These are phyloP conservation scores for Crepidotus variabilis DNA, from an alignment of 768 basidiomycete species.

Conservation along the genomic window DNA sequence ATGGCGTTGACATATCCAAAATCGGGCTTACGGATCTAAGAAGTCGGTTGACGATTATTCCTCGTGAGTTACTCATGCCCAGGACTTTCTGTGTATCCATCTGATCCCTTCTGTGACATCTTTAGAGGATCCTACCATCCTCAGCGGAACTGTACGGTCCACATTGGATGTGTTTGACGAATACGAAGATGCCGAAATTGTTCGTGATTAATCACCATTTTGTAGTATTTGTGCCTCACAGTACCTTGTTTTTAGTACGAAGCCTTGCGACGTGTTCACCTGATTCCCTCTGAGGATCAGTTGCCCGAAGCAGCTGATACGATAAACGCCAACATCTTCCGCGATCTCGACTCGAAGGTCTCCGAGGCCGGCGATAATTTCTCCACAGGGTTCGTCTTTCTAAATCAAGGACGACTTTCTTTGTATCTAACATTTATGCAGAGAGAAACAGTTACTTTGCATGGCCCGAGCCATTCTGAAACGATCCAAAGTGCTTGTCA, in stretches of 20 bases:
- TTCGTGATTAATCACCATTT: slow-evolving; percentile 31
- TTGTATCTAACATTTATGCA: background rate
- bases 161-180: slow-evolving; percentile 83
- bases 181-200: slow-evolving; percentile 76
- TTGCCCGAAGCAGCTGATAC: slow-evolving; percentile 40
- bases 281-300: slow-evolving; percentile 59
- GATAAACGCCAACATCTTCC: slow-evolving; percentile 74
- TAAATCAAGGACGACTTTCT: background rate
- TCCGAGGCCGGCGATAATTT: slow-evolving; percentile 91
- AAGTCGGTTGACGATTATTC: slow-evolving; percentile 72
- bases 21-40: slow-evolving; percentile 67
- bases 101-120: background rate
- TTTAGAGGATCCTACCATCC: slow-evolving; percentile 79
- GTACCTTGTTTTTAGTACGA: slow-evolving; percentile 54
- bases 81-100: background rate
- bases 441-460: slow-evolving; percentile 47
- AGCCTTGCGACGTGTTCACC: slow-evolving; percentile 78
- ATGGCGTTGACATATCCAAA: slow-evolving; percentile 68
- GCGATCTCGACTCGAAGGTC: slow-evolving; percentile 67
- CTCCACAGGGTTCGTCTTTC: slow-evolving; percentile 63
- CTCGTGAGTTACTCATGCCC: slow-evolving; percentile 32
- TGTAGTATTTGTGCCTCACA: background rate
- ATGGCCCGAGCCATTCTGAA: slow-evolving; percentile 87
- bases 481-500: slow-evolving; percentile 71
- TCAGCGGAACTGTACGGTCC: slow-evolving; percentile 78